A percentile compares a stretch with the other conserved stretches of the same genome.
Evolutionary conservation across 768 basidiomycete genomes (phyloP).

Genomic region (Tricholoma sp.): DNA sequence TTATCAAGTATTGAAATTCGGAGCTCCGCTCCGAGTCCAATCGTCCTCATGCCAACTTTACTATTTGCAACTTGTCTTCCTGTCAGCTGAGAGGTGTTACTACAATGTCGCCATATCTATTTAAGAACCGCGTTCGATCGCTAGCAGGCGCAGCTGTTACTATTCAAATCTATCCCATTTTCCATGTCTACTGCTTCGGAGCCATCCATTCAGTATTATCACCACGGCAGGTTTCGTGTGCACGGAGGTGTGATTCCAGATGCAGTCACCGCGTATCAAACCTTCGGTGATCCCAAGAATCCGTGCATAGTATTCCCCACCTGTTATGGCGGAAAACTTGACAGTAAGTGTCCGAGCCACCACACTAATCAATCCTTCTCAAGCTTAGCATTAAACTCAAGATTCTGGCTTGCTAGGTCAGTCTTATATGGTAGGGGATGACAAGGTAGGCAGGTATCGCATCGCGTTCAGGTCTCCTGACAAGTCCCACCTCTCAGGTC

Average conservation of each 20-base stretch:
- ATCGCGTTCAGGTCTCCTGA: background rate
- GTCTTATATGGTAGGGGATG: constrained; percentile 41
- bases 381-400: background rate
- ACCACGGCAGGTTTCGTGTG: constrained; percentile 50
- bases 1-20: too few species aligned
- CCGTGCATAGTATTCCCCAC: constrained; percentile 57
- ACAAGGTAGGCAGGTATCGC: constrained; percentile 31
- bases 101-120: too few species aligned
- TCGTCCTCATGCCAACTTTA: too few species aligned
- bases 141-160: too few species aligned
- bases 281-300: constrained; percentile 45
- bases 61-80: too few species aligned
- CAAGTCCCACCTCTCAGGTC: constrained; percentile 22
- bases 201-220: constrained; percentile 37
- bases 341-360: constrained; percentile 31
- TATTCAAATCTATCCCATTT: too few species aligned
- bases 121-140: too few species aligned
- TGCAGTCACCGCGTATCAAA: constrained; percentile 53
- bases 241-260: constrained; percentile 50
- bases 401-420: constrained; percentile 29
- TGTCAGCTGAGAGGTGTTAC: too few species aligned
- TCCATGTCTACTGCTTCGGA: background rate
- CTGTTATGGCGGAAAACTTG: constrained; percentile 49
- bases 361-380: too few species aligned
- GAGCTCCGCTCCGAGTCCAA: too few species aligned